Evolutionary conservation across 2,329 filamentous ascomycete genomes (phyloP).

Genomic region (Curvularia eragrostidis): DNA sequence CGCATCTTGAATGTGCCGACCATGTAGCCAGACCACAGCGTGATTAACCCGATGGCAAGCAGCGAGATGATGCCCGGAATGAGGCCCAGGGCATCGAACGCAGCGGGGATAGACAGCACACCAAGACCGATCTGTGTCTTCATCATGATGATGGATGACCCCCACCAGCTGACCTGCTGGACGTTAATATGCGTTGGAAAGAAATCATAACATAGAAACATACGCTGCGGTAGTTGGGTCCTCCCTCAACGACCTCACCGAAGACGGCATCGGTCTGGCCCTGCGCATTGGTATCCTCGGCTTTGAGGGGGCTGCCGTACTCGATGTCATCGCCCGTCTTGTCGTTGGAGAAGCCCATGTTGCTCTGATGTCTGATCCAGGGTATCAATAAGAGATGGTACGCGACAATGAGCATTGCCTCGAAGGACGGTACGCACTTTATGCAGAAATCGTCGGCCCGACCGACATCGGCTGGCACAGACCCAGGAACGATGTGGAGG

Average conservation of each 20-base stretch:
- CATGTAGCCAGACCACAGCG: slow-evolving; percentile 59
- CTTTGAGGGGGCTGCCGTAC: slow-evolving; percentile 12
- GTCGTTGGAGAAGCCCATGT: slow-evolving; percentile 10
- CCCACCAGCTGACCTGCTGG: slow-evolving; percentile 36
- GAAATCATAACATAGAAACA: slow-evolving; percentile 10
- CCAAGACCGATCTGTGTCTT: slow-evolving; percentile 46
- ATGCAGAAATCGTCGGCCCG: slow-evolving; percentile 15
- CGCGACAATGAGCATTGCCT: slow-evolving; percentile 2
- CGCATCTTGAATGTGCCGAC: slow-evolving; percentile 61
- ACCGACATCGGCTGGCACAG: slow-evolving; percentile 15
- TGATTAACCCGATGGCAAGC: slow-evolving; percentile 51
- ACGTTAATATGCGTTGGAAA: slow-evolving; percentile 6
- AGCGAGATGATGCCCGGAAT: slow-evolving; percentile 59
- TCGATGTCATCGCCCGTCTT: slow-evolving; percentile 11
- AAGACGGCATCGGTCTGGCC: slow-evolving; percentile 51
- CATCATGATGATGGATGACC: slow-evolving; percentile 38
- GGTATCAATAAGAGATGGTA: slow-evolving; percentile 7
- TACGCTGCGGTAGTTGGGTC: slow-evolving; percentile 64
- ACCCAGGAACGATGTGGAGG: slow-evolving; percentile 13
- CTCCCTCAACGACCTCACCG: slow-evolving; percentile 54
- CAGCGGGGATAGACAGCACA: slow-evolving; percentile 59
- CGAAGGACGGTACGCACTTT: slow-evolving; percentile 10
- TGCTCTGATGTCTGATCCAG: slow-evolving; percentile 4
- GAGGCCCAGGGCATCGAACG: slow-evolving; percentile 56
- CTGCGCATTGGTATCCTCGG: slow-evolving; percentile 12